These are phyloP conservation scores for Phyllostachys edulis DNA, from an alignment of 176 grass and related monocot genomes.

Conservation along the genomic window DNA sequence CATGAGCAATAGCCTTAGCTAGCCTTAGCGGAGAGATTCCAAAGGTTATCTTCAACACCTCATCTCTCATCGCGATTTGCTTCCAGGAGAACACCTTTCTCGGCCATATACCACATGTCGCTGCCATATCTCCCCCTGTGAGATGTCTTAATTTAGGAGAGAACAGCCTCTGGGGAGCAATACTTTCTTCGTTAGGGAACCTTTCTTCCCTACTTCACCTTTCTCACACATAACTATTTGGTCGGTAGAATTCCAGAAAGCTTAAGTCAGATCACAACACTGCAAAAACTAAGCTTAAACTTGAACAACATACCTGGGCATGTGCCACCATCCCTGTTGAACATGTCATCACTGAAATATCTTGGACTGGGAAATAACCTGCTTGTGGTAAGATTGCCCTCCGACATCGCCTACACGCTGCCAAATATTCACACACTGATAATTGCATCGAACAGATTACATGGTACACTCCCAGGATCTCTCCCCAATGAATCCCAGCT, in stretches of 20 bases:
- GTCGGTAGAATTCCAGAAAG: slow-evolving; percentile 44
- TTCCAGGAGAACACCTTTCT: too few relatives aligned
- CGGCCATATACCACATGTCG: too few relatives aligned
- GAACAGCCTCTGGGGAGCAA: slow-evolving; percentile 28
- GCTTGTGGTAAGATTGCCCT: background rate
- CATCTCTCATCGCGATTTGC: slow-evolving; percentile 20
- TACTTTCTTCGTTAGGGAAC: slow-evolving; percentile 47
- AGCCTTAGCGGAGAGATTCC: slow-evolving; percentile 42
- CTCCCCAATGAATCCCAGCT: slow-evolving; percentile 11
- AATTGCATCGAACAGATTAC: slow-evolving; percentile 1
- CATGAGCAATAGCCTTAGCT: slow-evolving; percentile 25
- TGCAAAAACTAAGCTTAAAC: background rate
- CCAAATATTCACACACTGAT: background rate
- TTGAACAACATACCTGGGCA: slow-evolving; percentile 19
- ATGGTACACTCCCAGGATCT: slow-evolving; percentile 31
- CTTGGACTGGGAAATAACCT: slow-evolving; percentile 20
- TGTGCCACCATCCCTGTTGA: slow-evolving; percentile 24
- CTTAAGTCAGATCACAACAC: slow-evolving; percentile 22
- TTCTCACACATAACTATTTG: slow-evolving; percentile 33
- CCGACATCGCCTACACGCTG: background rate
- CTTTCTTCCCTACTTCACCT: slow-evolving; percentile 24
- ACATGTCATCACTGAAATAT: background rate
- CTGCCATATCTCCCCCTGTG: too few relatives aligned
- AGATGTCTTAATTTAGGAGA: too few relatives aligned
- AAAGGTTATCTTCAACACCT: slow-evolving; percentile 16